Percentiles rank a stretch among this genome's conserved stretches.
These are phyloP conservation scores for Nitzschia sp. DNA, from an alignment of 108 stramenopile genomes.

Conservation along the genomic window DNA sequence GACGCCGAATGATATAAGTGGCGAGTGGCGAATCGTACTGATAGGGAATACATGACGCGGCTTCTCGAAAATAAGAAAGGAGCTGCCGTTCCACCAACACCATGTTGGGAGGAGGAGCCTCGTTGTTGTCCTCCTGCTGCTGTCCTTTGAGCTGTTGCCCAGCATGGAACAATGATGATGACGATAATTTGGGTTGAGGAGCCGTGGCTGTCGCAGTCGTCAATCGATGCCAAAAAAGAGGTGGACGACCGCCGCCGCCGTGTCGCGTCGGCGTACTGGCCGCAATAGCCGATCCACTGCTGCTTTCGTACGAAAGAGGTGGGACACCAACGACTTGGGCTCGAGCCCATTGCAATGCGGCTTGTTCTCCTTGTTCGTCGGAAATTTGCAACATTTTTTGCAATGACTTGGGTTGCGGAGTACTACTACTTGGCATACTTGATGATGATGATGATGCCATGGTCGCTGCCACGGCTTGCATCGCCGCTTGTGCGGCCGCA, in stretches of 20 bases:
- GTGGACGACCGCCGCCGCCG: background rate
- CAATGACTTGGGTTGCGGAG: constrained; percentile 4
- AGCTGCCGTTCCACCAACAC: constrained; percentile 30
- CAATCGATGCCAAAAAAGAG: background rate
- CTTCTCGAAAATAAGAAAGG: constrained; percentile 36
- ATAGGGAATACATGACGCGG: constrained; percentile 45
- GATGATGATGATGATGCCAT: background rate
- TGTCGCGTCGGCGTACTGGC: background rate
- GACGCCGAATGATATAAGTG: constrained; percentile 57
- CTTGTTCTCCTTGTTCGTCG: constrained; percentile 35
- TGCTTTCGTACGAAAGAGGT: constrained; percentile 12
- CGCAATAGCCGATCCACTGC: background rate
- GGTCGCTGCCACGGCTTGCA: constrained; percentile 18
- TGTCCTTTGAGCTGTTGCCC: too few species aligned
- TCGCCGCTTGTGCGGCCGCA: background rate
- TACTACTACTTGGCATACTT: background rate
- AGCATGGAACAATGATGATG: too few species aligned
- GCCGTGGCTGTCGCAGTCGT: constrained; percentile 18
- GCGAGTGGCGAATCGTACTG: constrained; percentile 54
- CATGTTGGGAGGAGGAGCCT: background rate
- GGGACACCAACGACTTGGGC: constrained; percentile 15
- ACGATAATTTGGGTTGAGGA: constrained; percentile 42
- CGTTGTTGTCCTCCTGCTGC: background rate
- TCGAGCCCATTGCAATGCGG: constrained; percentile 43
- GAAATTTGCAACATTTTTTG: constrained; percentile 34